Base-by-base conservation (phyloP, 202 grass and related monocot species). In the Hordeum pubiflorum region DNA sequence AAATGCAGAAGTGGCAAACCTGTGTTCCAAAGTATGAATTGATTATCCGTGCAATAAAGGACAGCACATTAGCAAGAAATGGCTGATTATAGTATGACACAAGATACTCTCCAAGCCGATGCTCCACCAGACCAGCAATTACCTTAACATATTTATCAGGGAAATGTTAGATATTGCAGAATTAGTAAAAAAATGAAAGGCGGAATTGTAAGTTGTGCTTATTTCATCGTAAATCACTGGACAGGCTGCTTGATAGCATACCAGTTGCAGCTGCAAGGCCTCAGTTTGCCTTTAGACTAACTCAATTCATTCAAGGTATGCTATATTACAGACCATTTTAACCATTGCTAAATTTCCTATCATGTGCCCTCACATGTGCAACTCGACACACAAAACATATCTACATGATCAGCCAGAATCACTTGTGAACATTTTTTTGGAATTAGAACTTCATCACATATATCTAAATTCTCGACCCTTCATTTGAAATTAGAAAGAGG, bases 1-100 rank as follows among this genome's bases (percentile, higher is more conserved):
- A 82, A 88, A 34, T 29, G 46, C 46, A 67, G 26, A 82, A 15
- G 58, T 34, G 41, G 38, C 78, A 41, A 85, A 99, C 96, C 96
- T 99, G 92, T 77, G 96, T 99, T 93, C 92, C 96, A 90, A 89
- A 93, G 78, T 99, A 99, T 24, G 92, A 95, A 88, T 99, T 99
- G 80, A 99, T 88, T 76, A 83, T 93, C 58, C 96, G 84, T 40
- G 83, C 82, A 79, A 83, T 85, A 58, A 99, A 99, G 58, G 92
- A 99, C 61, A 99, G 54, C 22, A 93, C 8, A 39, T 58, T 90
- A 36, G 87, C 90, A 88, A 95, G 85, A 86, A 93, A 63, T 75
- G 90, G 89, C 15, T 82, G 86, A 76, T 92, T 89, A 84, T 92
- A 92, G 76, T 99, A 87, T 17, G 79, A 79, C 85, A 90, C 83